Evolutionary conservation across 2,329 filamentous ascomycete genomes (phyloP).

Genomic region (Bisporella sp.): DNA sequence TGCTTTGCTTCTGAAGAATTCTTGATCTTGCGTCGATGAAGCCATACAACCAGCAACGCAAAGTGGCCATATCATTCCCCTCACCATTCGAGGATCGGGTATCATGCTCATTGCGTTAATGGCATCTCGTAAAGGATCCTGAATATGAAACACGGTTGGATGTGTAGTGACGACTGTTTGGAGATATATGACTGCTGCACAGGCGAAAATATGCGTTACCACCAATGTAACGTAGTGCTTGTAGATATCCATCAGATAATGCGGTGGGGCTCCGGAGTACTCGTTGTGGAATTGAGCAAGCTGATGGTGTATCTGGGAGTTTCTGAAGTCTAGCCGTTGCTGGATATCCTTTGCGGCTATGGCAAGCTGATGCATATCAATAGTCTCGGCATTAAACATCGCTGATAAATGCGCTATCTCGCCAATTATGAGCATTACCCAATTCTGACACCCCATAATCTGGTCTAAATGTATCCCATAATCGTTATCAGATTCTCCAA

Average conservation of each 20-base stretch:
- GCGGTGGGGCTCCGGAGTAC: conserved; percentile 1
- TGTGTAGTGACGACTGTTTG: conserved; percentile 3
- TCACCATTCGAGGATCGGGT: conserved; percentile 7
- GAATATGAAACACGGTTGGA: background rate
- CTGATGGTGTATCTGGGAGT: background rate
- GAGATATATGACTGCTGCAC: conserved; percentile 13
- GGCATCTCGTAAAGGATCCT: conserved; percentile 2
- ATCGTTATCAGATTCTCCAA: background rate
- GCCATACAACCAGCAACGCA: conserved; percentile 17
- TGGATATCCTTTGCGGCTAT: conserved; percentile 1
- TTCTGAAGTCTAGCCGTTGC: background rate
- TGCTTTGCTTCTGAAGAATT: conserved; percentile 8
- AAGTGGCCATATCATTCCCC: conserved; percentile 14
- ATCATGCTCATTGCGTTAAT: conserved; percentile 10
- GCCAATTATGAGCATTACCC: conserved; percentile 44
- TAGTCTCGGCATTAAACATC: conserved; percentile 45
- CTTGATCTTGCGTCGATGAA: conserved; percentile 5
- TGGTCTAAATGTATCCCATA: conserved; percentile 37
- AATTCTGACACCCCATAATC: conserved; percentile 48
- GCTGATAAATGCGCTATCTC: conserved; percentile 44
- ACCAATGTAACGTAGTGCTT: conserved; percentile 5
- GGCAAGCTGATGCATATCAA: background rate
- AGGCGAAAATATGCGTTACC: conserved; percentile 13
- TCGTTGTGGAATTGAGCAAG: background rate
- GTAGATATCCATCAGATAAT: background rate